Evolutionary conservation across 208 protist species (phyloP).

Genomic region (Balamuthia mandrillaris): DNA sequence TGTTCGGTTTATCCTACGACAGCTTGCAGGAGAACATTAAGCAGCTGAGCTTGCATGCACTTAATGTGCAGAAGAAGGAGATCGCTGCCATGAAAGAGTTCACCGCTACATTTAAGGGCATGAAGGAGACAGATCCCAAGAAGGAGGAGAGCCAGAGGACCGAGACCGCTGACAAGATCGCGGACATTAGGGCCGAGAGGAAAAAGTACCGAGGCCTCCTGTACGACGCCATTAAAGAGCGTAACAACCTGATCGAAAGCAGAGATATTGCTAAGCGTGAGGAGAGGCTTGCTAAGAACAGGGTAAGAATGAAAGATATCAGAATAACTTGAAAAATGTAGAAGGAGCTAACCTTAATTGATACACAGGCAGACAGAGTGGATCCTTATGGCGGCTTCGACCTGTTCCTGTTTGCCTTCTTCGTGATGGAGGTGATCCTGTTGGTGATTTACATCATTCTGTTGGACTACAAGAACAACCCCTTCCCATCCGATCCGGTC

Average conservation of each 20-base stretch:
- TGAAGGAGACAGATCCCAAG: neutral
- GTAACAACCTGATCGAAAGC: neutral
- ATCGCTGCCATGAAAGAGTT: neutral
- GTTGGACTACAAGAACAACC: neutral
- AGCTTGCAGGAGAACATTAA: conserved; percentile 10
- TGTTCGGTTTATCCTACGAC: neutral
- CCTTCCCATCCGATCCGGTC: neutral
- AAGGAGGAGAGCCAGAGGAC: neutral
- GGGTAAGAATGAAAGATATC: neutral
- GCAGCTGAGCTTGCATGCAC: neutral
- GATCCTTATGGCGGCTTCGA: neutral
- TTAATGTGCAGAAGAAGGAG: neutral
- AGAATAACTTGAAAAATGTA: neutral
- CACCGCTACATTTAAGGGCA: neutral
- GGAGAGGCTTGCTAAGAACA: conserved; percentile 17
- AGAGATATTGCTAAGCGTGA: neutral
- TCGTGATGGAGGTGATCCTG: neutral
- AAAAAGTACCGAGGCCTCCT: neutral
- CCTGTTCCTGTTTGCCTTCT: neutral
- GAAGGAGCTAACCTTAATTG: neutral
- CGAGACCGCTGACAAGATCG: neutral
- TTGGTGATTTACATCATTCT: conserved; percentile 6
- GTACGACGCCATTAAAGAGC: conserved; percentile 3
- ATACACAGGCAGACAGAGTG: neutral
- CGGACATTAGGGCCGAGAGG: neutral